Conservation (phyloP, 1,139 yeast species). For the Candida sp. region DNA sequence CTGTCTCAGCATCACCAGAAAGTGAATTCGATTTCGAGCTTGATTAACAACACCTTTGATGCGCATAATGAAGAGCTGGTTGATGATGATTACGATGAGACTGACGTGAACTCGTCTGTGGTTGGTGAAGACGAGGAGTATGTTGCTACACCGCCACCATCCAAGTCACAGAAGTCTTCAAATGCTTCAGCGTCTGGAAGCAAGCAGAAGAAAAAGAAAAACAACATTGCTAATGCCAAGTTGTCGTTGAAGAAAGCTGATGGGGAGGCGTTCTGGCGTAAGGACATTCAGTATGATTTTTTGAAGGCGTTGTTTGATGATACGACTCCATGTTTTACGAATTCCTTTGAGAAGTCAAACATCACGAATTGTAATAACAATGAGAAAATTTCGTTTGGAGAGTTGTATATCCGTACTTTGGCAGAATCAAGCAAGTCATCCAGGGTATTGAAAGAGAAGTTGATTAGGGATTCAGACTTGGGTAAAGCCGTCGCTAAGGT, state of each 20-base stretch:
- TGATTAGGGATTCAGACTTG: slow-evolving; percentile 63
- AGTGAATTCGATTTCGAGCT: slow-evolving; percentile 8
- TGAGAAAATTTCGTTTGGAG: slow-evolving; percentile 76
- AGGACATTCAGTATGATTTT: slow-evolving; percentile 87
- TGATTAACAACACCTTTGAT: slow-evolving; percentile 8
- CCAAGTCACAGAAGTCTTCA: slow-evolving; percentile 1
- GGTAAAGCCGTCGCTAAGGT: slow-evolving; percentile 82
- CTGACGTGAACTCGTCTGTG: slow-evolving; percentile 18
- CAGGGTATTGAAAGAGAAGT: slow-evolving; percentile 77
- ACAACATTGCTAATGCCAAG: slow-evolving; percentile 22
- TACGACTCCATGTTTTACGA: slow-evolving; percentile 68
- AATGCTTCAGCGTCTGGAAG: not conserved
- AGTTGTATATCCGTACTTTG: slow-evolving; percentile 79
- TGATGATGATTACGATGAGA: slow-evolving; percentile 17
- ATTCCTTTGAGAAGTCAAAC: slow-evolving; percentile 46
- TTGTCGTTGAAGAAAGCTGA: slow-evolving; percentile 74
- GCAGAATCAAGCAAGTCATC: slow-evolving; percentile 88
- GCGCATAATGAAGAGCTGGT: slow-evolving; percentile 12
- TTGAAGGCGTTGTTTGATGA: slow-evolving; percentile 68
- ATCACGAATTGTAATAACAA: slow-evolving; percentile 41
- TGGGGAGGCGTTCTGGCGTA: slow-evolving; percentile 92
- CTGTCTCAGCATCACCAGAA: slow-evolving; percentile 8
- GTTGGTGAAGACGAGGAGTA: slow-evolving; percentile 19
- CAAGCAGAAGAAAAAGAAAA: slow-evolving; percentile 13
- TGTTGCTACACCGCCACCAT: slow-evolving; percentile 13